Percentiles rank a stretch among this genome's conserved stretches.
These are phyloP conservation scores for Arthrobotrys entomopaga DNA, from an alignment of 2,329 filamentous ascomycete species.

Conservation along the genomic window DNA sequence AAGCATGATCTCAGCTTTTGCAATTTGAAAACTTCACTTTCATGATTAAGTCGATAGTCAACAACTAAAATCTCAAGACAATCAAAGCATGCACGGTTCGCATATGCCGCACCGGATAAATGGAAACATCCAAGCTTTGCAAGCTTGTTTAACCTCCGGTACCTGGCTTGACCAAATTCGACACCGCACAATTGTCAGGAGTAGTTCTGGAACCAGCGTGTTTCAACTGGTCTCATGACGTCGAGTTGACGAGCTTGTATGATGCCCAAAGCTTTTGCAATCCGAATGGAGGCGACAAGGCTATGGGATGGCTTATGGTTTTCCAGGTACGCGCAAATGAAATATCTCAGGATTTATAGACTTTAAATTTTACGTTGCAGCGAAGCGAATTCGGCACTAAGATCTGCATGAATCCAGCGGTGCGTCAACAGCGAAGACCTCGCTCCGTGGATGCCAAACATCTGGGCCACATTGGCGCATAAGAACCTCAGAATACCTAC, in stretches of 20 bases:
- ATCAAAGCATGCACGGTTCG: conserved; percentile 12
- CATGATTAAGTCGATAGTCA: conserved; percentile 2
- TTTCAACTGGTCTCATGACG: conserved; percentile 51
- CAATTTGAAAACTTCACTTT: not conserved
- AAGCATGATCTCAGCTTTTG: no score
- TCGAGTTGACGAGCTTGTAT: conserved; percentile 40
- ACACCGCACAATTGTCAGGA: conserved; percentile 26
- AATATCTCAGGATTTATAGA: conserved; percentile 51
- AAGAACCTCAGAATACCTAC: not conserved
- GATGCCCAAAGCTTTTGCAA: not conserved
- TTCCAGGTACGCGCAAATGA: conserved; percentile 16
- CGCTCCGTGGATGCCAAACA: conserved; percentile 36
- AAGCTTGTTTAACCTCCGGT: conserved; percentile 20
- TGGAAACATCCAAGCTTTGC: conserved; percentile 28
- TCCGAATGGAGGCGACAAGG: not conserved
- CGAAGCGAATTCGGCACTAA: conserved; percentile 53
- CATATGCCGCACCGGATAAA: conserved; percentile 50
- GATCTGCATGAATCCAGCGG: conserved; percentile 35
- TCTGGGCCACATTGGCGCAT: not conserved
- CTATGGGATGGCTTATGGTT: not conserved
- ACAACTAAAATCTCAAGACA: not conserved
- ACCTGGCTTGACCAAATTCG: conserved; percentile 32
- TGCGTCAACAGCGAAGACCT: conserved; percentile 22
- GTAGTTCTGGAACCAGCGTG: conserved; percentile 18
- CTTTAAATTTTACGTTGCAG: conserved; percentile 4